phyloP scores from a whole-genome alignment of 495 filamentous ascomycete genomes.

The Beverwykella pulmonaria region DNA sequence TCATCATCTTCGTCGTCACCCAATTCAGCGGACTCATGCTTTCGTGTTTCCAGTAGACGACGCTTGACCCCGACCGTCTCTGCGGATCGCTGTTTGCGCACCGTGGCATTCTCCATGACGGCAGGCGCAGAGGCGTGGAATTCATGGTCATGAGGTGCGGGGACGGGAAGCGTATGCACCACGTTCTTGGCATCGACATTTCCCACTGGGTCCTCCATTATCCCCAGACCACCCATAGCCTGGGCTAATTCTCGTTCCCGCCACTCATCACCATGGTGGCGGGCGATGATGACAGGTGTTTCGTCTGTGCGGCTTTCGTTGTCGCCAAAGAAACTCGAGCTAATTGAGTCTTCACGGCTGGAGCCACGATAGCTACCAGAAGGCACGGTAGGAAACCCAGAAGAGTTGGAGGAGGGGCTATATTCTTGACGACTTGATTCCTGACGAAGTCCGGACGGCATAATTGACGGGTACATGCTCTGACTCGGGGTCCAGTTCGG shows the following conservation, averaged over 20 bases:
- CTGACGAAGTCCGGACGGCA: conserved; percentile 63
- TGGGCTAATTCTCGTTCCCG: conserved; percentile 48
- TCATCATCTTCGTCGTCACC: conserved; percentile 94
- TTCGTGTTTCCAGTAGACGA: conserved; percentile 65
- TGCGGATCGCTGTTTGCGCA: conserved; percentile 70
- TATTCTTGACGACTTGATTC: conserved; percentile 67
- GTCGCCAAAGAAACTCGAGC: conserved; percentile 83
- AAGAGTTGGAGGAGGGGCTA: conserved; percentile 82
- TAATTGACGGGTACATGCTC: conserved; percentile 54
- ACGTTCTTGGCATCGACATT: conserved; percentile 35
- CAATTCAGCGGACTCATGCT: conserved; percentile 78
- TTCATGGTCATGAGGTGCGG: conserved; percentile 51
- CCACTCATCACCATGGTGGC: conserved; percentile 73
- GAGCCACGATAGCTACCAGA: conserved; percentile 75
- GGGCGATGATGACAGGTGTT: conserved; percentile 71
- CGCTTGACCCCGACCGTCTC: conserved; percentile 68
- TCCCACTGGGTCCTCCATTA: conserved; percentile 54
- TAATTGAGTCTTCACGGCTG: conserved; percentile 81
- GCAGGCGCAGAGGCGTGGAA: conserved; percentile 69
- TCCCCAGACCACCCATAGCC: conserved; percentile 69
- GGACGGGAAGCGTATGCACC: conserved; percentile 36
- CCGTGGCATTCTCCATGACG: conserved; percentile 58
- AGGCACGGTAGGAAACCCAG: conserved; percentile 68
- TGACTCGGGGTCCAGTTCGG: conserved; percentile 49
- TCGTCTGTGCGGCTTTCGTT: conserved; percentile 79